Evolutionary conservation across 495 filamentous ascomycete species (phyloP).

Genomic region (Penicillium cosmopolitanum): DNA sequence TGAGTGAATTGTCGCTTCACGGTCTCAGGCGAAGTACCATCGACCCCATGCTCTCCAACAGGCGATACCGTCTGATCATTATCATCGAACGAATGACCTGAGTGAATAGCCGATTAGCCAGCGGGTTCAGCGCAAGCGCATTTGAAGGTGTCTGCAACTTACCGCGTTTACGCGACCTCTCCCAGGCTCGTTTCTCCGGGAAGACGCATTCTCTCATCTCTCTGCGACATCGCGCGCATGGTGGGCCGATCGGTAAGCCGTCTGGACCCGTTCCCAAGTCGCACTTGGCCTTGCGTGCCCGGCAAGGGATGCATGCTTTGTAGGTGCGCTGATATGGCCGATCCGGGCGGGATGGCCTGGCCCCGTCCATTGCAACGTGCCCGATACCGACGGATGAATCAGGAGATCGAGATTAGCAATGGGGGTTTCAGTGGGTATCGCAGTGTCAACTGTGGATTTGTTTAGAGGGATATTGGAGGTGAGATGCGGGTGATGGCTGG

Average conservation of each 20-base stretch:
- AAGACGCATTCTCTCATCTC: constrained; percentile 93
- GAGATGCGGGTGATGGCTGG: not conserved
- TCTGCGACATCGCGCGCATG: constrained; percentile 88
- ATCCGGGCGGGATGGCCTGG: constrained; percentile 39
- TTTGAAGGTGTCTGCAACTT: constrained; percentile 11
- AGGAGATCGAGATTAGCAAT: constrained; percentile 15
- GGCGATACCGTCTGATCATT: constrained; percentile 13
- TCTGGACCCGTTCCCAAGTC: constrained; percentile 68
- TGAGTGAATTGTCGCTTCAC: constrained; percentile 11
- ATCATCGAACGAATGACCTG: constrained; percentile 25
- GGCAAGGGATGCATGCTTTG: constrained; percentile 53
- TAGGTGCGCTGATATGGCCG: constrained; percentile 53
- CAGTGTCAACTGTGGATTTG: constrained; percentile 4
- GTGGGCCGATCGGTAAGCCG: constrained; percentile 77
- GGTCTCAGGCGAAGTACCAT: constrained; percentile 5
- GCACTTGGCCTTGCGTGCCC: constrained; percentile 54
- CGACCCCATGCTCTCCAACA: not conserved
- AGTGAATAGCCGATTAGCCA: constrained; percentile 10
- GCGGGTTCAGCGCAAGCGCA: not conserved
- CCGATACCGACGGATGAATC: constrained; percentile 25
- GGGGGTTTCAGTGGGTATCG: constrained; percentile 10
- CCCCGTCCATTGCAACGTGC: constrained; percentile 39
- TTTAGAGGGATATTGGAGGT: constrained; percentile 3
- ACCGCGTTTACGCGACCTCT: constrained; percentile 45
- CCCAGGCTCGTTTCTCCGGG: constrained; percentile 70